Percentiles rank a stretch among this genome's conserved stretches.
phyloP scores from a whole-genome alignment of 352 stramenopile species.

The Phytophthora sojae region DNA sequence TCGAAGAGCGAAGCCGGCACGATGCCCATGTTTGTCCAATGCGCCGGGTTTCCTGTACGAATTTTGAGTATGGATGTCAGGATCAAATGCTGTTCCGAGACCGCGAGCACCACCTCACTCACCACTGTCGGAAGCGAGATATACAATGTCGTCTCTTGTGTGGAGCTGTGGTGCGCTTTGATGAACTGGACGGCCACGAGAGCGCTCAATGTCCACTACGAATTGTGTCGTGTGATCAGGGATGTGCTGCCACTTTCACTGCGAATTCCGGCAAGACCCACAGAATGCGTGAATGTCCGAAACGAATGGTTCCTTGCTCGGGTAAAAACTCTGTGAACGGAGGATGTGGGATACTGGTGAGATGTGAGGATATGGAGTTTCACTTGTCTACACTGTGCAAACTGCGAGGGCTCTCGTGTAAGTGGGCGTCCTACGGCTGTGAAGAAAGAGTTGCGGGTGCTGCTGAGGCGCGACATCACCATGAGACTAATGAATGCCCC shows the following conservation, averaged over 20 bases:
- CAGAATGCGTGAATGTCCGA: conserved; percentile 51
- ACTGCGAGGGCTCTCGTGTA: conserved; percentile 53
- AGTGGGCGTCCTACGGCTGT: conserved; percentile 64
- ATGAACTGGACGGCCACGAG: conserved; percentile 63
- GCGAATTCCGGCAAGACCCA: conserved; percentile 55
- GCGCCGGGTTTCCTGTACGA: conserved; percentile 55
- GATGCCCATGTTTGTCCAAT: conserved; percentile 40
- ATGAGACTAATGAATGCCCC: conserved; percentile 67
- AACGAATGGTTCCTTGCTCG: conserved; percentile 58
- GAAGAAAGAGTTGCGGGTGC: conserved; percentile 47
- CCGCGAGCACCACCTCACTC: conserved; percentile 40
- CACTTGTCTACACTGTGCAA: conserved; percentile 63
- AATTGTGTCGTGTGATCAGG: conserved; percentile 48
- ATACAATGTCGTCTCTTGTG: conserved; percentile 64
- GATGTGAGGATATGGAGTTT: conserved; percentile 64
- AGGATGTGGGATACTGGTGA: conserved; percentile 59
- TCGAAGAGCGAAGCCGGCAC: conserved; percentile 47
- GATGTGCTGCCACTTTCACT: conserved; percentile 48
- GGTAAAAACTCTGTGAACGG: conserved; percentile 15
- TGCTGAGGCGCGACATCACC: conserved; percentile 47
- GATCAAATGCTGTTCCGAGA: conserved; percentile 49
- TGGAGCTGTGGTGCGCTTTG: conserved; percentile 46
- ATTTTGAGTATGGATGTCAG: conserved; percentile 64
- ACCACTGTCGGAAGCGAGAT: conserved; percentile 70
- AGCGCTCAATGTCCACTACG: conserved; percentile 54